Conservation (phyloP, 352 stramenopile species). For the Phytophthora sp. region DNA sequence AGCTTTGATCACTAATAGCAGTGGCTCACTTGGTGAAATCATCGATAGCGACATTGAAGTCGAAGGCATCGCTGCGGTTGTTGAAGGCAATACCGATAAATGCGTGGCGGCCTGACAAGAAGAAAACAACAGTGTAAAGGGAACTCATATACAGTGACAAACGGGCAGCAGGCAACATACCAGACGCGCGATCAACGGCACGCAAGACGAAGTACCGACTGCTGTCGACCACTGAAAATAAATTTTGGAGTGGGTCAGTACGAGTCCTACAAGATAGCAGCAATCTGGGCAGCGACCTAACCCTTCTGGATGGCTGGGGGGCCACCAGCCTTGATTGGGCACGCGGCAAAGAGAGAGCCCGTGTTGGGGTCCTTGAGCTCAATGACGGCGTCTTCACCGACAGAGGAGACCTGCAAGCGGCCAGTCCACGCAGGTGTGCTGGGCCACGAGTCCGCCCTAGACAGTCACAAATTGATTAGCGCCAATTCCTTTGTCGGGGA, state of each 20-base stretch:
- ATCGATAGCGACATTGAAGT: conserved; percentile 94
- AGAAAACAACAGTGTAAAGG: background rate
- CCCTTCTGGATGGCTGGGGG: conserved; percentile 71
- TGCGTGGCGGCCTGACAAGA: conserved; percentile 75
- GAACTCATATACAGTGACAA: background rate
- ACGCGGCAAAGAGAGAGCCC: conserved; percentile 62
- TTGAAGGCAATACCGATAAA: conserved; percentile 95
- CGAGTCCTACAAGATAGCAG: background rate
- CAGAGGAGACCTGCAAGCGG: conserved; percentile 62
- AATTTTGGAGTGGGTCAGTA: conserved; percentile 10
- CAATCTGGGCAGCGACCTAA: conserved; percentile 5
- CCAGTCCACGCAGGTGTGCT: conserved; percentile 67
- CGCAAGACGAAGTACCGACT: conserved; percentile 95
- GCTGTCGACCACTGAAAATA: conserved; percentile 78
- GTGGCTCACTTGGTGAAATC: conserved; percentile 86
- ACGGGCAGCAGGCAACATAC: conserved; percentile 24
- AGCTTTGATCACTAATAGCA: conserved; percentile 21
- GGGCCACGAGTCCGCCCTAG: conserved; percentile 71
- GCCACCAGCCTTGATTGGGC: conserved; percentile 63
- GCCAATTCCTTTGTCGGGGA: background rate
- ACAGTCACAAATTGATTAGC: background rate
- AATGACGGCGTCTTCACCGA: conserved; percentile 64
- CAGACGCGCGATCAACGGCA: conserved; percentile 87
- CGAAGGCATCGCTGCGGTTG: conserved; percentile 94
- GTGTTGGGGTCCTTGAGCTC: conserved; percentile 67